Percentiles rank a stretch among this genome's conserved stretches.
phyloP scores from a whole-genome alignment of 176 grass and related monocot species.

The Microstegium vimineum region DNA sequence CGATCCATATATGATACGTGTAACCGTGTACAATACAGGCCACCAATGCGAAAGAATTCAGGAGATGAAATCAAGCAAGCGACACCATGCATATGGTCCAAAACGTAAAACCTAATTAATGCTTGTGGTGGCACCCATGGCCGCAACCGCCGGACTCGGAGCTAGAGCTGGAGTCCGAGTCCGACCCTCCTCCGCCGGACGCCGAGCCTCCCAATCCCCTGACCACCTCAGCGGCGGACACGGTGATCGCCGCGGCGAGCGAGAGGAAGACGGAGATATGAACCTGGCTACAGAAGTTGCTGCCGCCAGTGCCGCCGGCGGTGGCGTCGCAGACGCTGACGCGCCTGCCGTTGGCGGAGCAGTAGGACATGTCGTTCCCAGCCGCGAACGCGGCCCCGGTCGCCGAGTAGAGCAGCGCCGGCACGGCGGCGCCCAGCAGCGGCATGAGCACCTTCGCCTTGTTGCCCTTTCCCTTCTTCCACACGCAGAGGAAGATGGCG shows the following conservation, averaged over 20 bases:
- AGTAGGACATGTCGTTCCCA: slow-evolving; percentile 18
- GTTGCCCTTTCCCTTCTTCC: slow-evolving; percentile 28
- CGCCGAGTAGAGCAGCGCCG: slow-evolving; percentile 40
- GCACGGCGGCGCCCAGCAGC: slow-evolving; percentile 26
- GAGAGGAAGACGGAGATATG: slow-evolving; percentile 27
- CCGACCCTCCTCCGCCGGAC: background rate
- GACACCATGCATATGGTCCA: no score
- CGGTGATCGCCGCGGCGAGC: slow-evolving; percentile 1
- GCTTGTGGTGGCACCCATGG: slow-evolving; percentile 40
- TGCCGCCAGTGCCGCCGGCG: background rate
- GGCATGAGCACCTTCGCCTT: background rate
- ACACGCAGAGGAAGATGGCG: slow-evolving; percentile 37
- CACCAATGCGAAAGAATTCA: no score
- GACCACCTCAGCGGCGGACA: slow-evolving; percentile 8
- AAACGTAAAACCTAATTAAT: background rate
- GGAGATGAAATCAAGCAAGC: background rate
- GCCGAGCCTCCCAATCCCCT: background rate
- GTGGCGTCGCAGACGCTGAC: slow-evolving; percentile 25
- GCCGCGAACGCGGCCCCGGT: slow-evolving; percentile 30
- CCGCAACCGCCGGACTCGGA: slow-evolving; percentile 8
- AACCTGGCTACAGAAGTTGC: slow-evolving; percentile 46
- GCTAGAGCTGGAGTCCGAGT: background rate
- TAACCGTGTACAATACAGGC: no score
- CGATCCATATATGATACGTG: no score
- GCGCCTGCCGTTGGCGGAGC: slow-evolving; percentile 16